Base-by-base conservation (phyloP, 805 yeast genomes). In the Cyberlindnera lachancei region DNA sequence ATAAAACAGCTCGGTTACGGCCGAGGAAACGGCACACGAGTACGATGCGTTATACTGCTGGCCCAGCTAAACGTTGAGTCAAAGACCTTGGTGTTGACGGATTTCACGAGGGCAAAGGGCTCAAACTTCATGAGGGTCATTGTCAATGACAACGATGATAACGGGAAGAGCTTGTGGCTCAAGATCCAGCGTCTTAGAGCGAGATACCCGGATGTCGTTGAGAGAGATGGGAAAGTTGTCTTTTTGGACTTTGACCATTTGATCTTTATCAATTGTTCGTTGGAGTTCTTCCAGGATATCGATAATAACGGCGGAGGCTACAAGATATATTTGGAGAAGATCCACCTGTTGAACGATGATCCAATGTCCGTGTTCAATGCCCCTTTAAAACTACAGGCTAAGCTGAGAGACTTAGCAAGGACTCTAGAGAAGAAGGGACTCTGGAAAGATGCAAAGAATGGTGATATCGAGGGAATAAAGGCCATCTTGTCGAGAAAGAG, bases 101-200 rank as follows among this genome's bases (percentile, higher is more conserved):
- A 40, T 25, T 40, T 40, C 15, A 40, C 41, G 3, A 16, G 15
- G 16, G n/a, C 25, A 5, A 22, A 13, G 6, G 23, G 20, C 12
- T 8, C n/a, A 5, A 12, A 23, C 12, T 13, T 16, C 18, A 15
- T 28, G 18, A 22, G 10, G n/a, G 15, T 30, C 14, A 16, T 12
- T 11, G 21, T 25, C 14, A n/a, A n/a, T n/a, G n/a, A n/a, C n/a
- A n/a, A n/a, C n/a, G n/a, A n/a, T n/a, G n/a, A n/a, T n/a, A n/a
- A n/a, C n/a, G n/a, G n/a, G n/a, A n/a, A n/a, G n/a, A n/a, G n/a
- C n/a, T n/a, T n/a, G n/a, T n/a, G n/a, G n/a, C n/a, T n/a, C n/a
- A n/a, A n/a, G n/a, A n/a, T n/a, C n/a, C n/a, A n/a, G n/a, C n/a
- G n/a, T n/a, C n/a, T n/a, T n/a, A 11, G 10, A 25, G 23, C 18